Percentiles rank a stretch among this genome's conserved stretches.
These are phyloP conservation scores for Vaccinium myrtillus DNA, from an alignment of 148 eudicot species.

Conservation along the genomic window DNA sequence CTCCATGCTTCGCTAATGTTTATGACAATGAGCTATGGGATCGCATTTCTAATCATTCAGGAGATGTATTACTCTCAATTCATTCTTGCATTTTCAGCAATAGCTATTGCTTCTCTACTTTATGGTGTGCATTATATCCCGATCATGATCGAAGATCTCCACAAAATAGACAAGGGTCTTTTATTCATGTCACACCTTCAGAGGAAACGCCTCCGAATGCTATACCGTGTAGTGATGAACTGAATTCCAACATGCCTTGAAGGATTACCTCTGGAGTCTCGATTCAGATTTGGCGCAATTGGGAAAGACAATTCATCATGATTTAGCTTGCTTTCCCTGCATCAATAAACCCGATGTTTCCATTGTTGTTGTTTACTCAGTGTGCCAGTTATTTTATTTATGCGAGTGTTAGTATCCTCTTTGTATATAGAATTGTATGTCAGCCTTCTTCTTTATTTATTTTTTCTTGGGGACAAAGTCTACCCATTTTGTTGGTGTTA, in stretches of 20 bases:
- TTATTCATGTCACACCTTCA: neutral
- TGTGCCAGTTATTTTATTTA: neutral
- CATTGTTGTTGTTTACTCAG: neutral
- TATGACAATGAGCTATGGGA: neutral
- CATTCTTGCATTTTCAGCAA: too few relatives aligned
- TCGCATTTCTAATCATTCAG: neutral
- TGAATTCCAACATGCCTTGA: neutral
- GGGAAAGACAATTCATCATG: neutral
- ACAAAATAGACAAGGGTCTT: too few relatives aligned
- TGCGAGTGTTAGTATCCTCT: neutral
- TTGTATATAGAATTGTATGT: neutral
- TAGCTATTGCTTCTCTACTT: too few relatives aligned
- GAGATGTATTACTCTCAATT: too few relatives aligned
- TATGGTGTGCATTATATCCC: too few relatives aligned
- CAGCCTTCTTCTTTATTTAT: neutral
- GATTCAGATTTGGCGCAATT: neutral
- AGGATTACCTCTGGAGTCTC: too few relatives aligned
- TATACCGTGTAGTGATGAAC: neutral
- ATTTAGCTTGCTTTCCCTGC: neutral
- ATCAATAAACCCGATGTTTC: neutral
- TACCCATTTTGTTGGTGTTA: neutral
- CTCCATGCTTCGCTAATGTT: neutral
- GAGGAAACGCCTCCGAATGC: neutral
- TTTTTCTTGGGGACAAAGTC: neutral
- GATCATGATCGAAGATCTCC: too few relatives aligned